phyloP scores from a whole-genome alignment of 768 basidiomycete species.

The Fibroporia radiculosa region DNA sequence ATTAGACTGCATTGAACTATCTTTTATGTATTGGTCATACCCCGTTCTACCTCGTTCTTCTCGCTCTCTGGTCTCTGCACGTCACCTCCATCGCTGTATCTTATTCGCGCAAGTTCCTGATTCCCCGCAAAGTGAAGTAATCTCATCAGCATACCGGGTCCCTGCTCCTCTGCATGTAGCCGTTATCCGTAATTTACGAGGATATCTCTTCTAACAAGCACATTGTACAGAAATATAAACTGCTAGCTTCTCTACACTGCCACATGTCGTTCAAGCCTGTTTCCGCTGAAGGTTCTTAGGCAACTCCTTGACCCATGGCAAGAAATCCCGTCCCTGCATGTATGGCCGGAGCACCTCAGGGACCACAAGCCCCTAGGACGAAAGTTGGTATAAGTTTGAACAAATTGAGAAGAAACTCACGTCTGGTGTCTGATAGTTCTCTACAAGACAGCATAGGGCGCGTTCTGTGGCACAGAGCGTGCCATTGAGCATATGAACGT shows the following conservation, averaged over 20 bases:
- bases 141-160: neutral
- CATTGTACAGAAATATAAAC: neutral
- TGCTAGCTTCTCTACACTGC: neutral
- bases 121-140: slow-evolving; percentile 8
- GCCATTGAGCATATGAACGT: slow-evolving; percentile 99
- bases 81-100: slow-evolving; percentile 20
- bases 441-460: slow-evolving; percentile 93
- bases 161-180: slow-evolving; percentile 1
- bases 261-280: slow-evolving; percentile 29
- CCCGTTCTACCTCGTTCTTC: slow-evolving; percentile 1
- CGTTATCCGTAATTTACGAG: slow-evolving; percentile 1
- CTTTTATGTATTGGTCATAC: slow-evolving; percentile 18
- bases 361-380: slow-evolving; percentile 71
- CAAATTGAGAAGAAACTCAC: slow-evolving; percentile 36
- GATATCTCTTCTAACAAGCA: neutral
- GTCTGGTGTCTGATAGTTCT: slow-evolving; percentile 95
- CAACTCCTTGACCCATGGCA: slow-evolving; percentile 77
- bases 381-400: neutral
- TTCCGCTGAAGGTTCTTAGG: slow-evolving; percentile 77
- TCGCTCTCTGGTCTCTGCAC: slow-evolving; percentile 3
- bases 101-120: slow-evolving; percentile 20
- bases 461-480: slow-evolving; percentile 97
- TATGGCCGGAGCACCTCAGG: slow-evolving; percentile 89
- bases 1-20: slow-evolving; percentile 45
- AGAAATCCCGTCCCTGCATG: slow-evolving; percentile 91